Conservation (phyloP, 2,329 filamentous ascomycete species). For the Colletotrichum lentis region DNA sequence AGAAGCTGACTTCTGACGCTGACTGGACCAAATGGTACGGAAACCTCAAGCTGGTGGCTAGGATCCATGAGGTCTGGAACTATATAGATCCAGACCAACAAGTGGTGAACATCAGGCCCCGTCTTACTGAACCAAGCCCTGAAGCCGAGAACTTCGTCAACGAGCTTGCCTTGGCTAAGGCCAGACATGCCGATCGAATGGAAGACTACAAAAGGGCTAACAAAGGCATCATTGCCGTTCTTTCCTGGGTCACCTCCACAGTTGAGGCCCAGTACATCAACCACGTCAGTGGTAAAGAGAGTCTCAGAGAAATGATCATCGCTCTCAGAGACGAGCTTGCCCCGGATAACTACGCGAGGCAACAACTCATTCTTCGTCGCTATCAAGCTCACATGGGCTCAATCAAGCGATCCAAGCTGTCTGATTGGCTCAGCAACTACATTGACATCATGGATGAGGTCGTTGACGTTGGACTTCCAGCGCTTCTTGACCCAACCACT, state of each 20-base stretch:
- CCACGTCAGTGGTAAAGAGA: neutral
- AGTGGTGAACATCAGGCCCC: neutral
- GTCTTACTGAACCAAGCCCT: neutral
- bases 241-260: neutral
- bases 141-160: neutral
- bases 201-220: neutral
- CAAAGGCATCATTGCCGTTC: neutral
- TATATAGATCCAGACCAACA: neutral
- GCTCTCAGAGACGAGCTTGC: neutral
- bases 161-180: neutral
- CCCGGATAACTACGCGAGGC: neutral
- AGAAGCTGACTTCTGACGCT: neutral
- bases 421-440: no score
- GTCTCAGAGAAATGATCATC: neutral
- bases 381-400: neutral
- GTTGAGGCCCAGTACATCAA: neutral
- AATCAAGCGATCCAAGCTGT: no score
- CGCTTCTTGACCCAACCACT: neutral
- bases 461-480: neutral
- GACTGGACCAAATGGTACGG: neutral
- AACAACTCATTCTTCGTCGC: neutral
- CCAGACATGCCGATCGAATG: neutral
- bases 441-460: no score
- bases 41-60: neutral
- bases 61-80: neutral